Conservation (phyloP, 495 filamentous ascomycete species). For the Lasiosphaeris hirsuta region DNA sequence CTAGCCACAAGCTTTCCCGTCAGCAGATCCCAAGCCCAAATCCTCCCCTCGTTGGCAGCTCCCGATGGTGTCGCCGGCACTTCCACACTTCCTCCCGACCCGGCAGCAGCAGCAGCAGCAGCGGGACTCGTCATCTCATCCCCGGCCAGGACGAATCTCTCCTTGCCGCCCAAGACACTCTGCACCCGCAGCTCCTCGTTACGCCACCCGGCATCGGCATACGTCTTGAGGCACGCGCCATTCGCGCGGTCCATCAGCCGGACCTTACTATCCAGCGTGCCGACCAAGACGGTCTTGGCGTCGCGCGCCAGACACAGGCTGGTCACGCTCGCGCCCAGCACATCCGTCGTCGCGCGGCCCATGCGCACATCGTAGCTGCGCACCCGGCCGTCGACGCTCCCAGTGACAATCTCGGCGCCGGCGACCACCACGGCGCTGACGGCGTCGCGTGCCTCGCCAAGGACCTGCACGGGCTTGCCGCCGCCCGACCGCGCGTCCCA, state of each 20-base stretch:
- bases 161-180: slow-evolving; percentile 67
- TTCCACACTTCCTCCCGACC: too few species aligned
- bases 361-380: slow-evolving; percentile 84
- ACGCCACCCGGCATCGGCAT: slow-evolving; percentile 56
- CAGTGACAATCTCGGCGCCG: slow-evolving; percentile 59
- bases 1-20: slow-evolving; percentile 64
- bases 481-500: slow-evolving; percentile 71
- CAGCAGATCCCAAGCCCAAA: slow-evolving; percentile 90
- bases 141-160: slow-evolving; percentile 78
- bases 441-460: slow-evolving; percentile 75
- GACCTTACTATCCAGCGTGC: slow-evolving; percentile 70
- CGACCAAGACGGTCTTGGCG: slow-evolving; percentile 70
- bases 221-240: slow-evolving; percentile 71
- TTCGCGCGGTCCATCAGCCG: slow-evolving; percentile 76
- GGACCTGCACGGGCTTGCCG: slow-evolving; percentile 69
- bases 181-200: slow-evolving; percentile 70
- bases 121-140: slow-evolving; percentile 54
- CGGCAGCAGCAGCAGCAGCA: neutral
- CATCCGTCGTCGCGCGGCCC: slow-evolving; percentile 71
- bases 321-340: slow-evolving; percentile 64
- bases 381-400: slow-evolving; percentile 83
- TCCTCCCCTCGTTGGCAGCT: slow-evolving; percentile 47
- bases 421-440: slow-evolving; percentile 59
- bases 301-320: slow-evolving; percentile 66
- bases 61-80: too few species aligned